These are phyloP conservation scores for Septoria linicola DNA, from an alignment of 2,329 filamentous ascomycete genomes.

Conservation along the genomic window DNA sequence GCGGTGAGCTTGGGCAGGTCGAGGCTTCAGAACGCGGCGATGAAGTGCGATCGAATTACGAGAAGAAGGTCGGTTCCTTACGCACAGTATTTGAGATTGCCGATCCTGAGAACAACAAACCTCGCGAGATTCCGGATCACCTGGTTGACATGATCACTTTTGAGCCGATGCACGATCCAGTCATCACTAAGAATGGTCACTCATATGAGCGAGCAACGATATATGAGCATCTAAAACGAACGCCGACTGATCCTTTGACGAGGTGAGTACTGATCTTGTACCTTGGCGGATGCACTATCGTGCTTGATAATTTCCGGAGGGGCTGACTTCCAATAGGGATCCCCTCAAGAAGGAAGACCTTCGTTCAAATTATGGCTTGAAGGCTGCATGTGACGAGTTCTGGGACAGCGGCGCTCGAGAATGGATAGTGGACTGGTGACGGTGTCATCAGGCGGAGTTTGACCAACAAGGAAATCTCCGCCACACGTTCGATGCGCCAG, in stretches of 20 bases:
- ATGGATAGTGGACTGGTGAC: constrained; percentile 53
- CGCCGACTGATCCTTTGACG: constrained; percentile 77
- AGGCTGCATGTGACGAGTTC: constrained; percentile 81
- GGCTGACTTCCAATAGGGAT: constrained; percentile 1
- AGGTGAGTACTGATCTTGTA: constrained; percentile 40
- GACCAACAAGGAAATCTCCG: constrained; percentile 3
- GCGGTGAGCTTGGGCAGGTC: constrained; percentile 43
- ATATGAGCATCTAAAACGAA: constrained; percentile 76
- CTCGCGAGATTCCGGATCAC: constrained; percentile 69
- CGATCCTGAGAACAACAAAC: constrained; percentile 45
- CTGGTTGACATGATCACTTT: constrained; percentile 62
- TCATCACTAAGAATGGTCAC: constrained; percentile 75
- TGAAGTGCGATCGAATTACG: constrained; percentile 45
- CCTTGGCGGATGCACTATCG: background rate
- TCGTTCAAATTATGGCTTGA: constrained; percentile 76
- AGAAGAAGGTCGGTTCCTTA: constrained; percentile 46
- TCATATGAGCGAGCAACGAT: constrained; percentile 87
- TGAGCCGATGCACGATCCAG: constrained; percentile 44
- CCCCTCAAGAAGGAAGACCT: constrained; percentile 68
- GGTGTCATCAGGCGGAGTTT: constrained; percentile 7
- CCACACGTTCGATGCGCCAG: background rate
- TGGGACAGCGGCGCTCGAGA: constrained; percentile 85
- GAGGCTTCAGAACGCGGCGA: constrained; percentile 50
- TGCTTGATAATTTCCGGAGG: no score
- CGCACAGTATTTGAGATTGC: constrained; percentile 49